Base-by-base conservation (phyloP, 495 filamentous ascomycete species). In the Daldinia loculata region DNA sequence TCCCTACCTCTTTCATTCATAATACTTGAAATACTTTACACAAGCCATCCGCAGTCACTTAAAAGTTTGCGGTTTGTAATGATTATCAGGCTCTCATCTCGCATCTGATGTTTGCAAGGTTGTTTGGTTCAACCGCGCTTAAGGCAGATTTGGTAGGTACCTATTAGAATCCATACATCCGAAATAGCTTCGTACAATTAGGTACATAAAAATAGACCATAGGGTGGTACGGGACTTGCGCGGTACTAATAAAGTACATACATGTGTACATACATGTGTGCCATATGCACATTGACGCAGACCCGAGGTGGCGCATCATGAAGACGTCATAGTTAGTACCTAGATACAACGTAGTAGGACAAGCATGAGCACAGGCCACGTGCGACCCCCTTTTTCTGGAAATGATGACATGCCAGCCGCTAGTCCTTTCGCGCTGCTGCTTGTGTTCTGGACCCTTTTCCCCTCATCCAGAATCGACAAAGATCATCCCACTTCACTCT, bases 381-480 rank as follows among this genome's bases (percentile, higher is more conserved):
- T 67, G 48, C 24, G 27, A 38, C 32, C 58, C 62, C 63, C 30
- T 61, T 67, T 53, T 62, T 58, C 52, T 66, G 69, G 63, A 67
- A 71, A 71, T 67, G 67, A 67, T 63, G 69, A 71, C 63, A 32
- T 63, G 8, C 60, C 45, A 63, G 34, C 26, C 68, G 51, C 68
- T 62, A 71, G 26, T 6, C 61, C 50, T 50, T 43, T 70, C 53
- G 41, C 19, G 64, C 36, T 27, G 38, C 24, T 32, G 41, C 57
- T 66, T 57, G 66, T 30, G 56, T 73, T 73, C 70, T 73, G 56
- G 70, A 73, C 70, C 66, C 38, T 73, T 60, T 73, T 73, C 70
- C 70, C 70, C 70, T 73, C 70, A 59, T 56, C 70, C 66, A 73
- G 12, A 58, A 69, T 66, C 61, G 70, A 62, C 66, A 65, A 73